phyloP scores from a whole-genome alignment of 2,329 filamentous ascomycete genomes.

The Fusarium oligoseptatum region DNA sequence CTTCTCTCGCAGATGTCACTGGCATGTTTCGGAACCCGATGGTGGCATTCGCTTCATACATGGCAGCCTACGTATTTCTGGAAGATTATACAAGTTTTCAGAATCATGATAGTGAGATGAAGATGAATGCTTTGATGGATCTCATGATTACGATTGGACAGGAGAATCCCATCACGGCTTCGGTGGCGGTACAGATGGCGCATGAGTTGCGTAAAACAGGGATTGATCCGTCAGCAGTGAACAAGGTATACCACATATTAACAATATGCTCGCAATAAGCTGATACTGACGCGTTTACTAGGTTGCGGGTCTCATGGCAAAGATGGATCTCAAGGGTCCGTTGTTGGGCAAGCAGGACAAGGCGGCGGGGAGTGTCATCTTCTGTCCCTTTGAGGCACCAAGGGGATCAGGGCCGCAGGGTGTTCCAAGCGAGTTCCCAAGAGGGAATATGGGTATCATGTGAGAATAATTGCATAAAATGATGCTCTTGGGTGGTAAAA shows the following conservation, averaged over 20 bases:
- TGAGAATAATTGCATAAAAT: neutral
- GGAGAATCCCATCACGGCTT: conserved; percentile 76
- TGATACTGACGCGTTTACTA: neutral
- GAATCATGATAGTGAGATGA: conserved; percentile 63
- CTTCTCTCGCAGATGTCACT: conserved; percentile 58
- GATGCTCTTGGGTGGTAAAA: neutral
- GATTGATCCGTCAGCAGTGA: conserved; percentile 40
- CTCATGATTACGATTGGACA: conserved; percentile 75
- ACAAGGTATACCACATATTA: conserved; percentile 27
- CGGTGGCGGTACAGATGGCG: conserved; percentile 77
- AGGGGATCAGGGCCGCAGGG: conserved; percentile 20
- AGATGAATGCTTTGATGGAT: conserved; percentile 75
- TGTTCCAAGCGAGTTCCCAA: conserved; percentile 27
- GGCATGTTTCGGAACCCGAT: conserved; percentile 74
- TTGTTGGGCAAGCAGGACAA: conserved; percentile 34
- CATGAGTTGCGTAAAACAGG: conserved; percentile 68
- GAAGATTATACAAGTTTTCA: conserved; percentile 75
- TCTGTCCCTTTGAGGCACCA: conserved; percentile 40
- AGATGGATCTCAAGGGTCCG: conserved; percentile 27
- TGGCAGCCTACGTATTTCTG: conserved; percentile 77
- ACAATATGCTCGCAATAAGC: too few relatives aligned
- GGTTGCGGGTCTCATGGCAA: conserved; percentile 33
- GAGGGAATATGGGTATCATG: neutral
- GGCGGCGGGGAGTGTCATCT: conserved; percentile 30
- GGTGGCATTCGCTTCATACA: conserved; percentile 78